phyloP scores from a whole-genome alignment of 2,329 filamentous ascomycete species.

The Trichoderma hamatum region DNA sequence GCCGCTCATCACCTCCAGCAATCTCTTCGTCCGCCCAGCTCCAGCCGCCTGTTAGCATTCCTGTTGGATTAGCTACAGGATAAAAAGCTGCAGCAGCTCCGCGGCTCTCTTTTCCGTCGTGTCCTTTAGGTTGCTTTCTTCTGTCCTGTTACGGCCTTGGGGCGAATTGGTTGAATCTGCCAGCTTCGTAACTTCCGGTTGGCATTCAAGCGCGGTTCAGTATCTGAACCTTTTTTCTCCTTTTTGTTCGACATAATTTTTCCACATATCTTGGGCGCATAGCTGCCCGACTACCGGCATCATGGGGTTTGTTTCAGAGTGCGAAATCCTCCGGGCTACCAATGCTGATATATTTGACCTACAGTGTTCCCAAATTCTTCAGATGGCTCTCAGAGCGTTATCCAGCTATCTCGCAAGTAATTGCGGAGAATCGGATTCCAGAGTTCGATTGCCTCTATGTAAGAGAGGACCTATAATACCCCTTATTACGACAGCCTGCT shows the following conservation, averaged over 20 bases:
- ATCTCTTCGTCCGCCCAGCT: neutral
- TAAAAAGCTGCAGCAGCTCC: neutral
- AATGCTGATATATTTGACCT: slow-evolving; percentile 27
- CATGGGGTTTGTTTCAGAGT: slow-evolving; percentile 38
- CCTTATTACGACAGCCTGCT: neutral
- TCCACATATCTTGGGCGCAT: neutral
- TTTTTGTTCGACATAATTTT: slow-evolving; percentile 3
- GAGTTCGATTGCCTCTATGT: slow-evolving; percentile 98
- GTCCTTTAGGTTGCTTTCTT: slow-evolving; percentile 14
- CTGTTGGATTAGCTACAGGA: slow-evolving; percentile 6
- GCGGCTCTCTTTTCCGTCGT: slow-evolving; percentile 7
- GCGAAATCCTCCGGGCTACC: neutral
- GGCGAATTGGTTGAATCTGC: slow-evolving; percentile 6
- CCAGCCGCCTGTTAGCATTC: neutral
- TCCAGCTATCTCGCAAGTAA: slow-evolving; percentile 96
- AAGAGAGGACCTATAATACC: slow-evolving; percentile 41
- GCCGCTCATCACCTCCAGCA: neutral
- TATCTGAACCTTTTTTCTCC: neutral
- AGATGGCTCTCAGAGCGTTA: slow-evolving; percentile 99
- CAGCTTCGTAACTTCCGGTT: slow-evolving; percentile 1
- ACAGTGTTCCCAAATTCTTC: slow-evolving; percentile 84
- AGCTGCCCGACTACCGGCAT: slow-evolving; percentile 12
- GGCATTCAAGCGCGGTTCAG: neutral
- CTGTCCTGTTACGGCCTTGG: neutral
- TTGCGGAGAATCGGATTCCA: slow-evolving; percentile 97